Evolutionary conservation across 179 eudicot genomes (phyloP), one percentile per base, ranked within the genome.

Genomic region (Gypsophila paniculata): DNA sequence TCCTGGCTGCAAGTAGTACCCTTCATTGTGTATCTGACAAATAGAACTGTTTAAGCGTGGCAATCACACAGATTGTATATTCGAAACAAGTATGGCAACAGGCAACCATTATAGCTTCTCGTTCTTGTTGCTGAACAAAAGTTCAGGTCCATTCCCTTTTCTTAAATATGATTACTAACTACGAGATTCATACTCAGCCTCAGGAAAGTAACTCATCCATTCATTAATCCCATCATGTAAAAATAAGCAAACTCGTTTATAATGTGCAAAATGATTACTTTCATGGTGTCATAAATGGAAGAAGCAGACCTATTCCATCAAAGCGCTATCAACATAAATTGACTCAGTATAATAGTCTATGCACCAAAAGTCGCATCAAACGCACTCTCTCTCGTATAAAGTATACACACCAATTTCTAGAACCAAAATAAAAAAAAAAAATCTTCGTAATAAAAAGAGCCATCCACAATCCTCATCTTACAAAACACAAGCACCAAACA

Each of bases 11-110:
- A 94, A 84, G 79, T 84, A 77, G 72, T 75, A 75, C 66, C 94
- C 97, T 88, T 89, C 99, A 85, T 80, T 88, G 71, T 87, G 90
- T 72, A 94, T 91, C 99, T 94, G 85, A 65, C 70, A 61, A 72
- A 59, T 29, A 69, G 46, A 60, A 21, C 21, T 52, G 60, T 7
- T 22, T 66, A 44, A 34, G 42, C 2, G 17, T n/a, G 71, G 42
- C 7, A 19, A 2, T 51, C 25, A 29, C 7, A 49, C 19, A 52
- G 42, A 8, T 23, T 2, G 15, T 19, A 46, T 48, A 66, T 8
- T 3, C 10, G 44, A 51, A 42, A 51, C 18, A 46, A 46, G 54
- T 39, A 8, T 13, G 22, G 71, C 39, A 51, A 29, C 21, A 6
- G 22, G 71, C 39, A 51, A 29, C 21, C 22, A 49, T 64, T 36